These are phyloP conservation scores for Saccharomyces kudriavzevii DNA, from an alignment of 805 yeast species.

Conservation along the genomic window DNA sequence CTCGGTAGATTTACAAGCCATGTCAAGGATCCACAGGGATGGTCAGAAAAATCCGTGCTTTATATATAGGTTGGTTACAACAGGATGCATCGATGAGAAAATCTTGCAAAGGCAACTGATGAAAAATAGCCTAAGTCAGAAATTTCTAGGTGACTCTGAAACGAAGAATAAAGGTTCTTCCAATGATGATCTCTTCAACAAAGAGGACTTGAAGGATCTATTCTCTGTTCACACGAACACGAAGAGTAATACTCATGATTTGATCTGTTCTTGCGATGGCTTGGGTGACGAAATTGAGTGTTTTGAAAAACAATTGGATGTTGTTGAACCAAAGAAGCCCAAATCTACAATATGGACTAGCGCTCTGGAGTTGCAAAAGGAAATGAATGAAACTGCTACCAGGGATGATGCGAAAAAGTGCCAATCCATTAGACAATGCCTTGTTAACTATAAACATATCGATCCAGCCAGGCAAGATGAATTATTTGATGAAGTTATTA, in stretches of 20 bases:
- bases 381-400: constrained; percentile 16
- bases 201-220: constrained; percentile 62
- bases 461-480: constrained; percentile 35
- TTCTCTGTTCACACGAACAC: constrained; percentile 51
- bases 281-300: constrained; percentile 34
- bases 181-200: constrained; percentile 60
- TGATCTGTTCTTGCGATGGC: constrained; percentile 59
- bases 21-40: constrained; percentile 92
- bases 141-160: constrained; percentile 41
- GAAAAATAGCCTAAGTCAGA: constrained; percentile 70
- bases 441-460: constrained; percentile 55
- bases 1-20: constrained; percentile 81
- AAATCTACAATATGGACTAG: constrained; percentile 39
- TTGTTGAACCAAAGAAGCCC: background rate
- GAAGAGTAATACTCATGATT: constrained; percentile 66
- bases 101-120: constrained; percentile 85
- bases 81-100: constrained; percentile 91
- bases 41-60: constrained; percentile 77
- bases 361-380: constrained; percentile 40
- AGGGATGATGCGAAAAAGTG: constrained; percentile 27
- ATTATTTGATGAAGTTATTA: constrained; percentile 13
- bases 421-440: constrained; percentile 46
- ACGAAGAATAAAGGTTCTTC: constrained; percentile 29
- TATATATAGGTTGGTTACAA: constrained; percentile 74
- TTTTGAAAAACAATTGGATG: constrained; percentile 3